phyloP scores from a whole-genome alignment of 75 land plant species.

The Ceratopteris richardii region DNA sequence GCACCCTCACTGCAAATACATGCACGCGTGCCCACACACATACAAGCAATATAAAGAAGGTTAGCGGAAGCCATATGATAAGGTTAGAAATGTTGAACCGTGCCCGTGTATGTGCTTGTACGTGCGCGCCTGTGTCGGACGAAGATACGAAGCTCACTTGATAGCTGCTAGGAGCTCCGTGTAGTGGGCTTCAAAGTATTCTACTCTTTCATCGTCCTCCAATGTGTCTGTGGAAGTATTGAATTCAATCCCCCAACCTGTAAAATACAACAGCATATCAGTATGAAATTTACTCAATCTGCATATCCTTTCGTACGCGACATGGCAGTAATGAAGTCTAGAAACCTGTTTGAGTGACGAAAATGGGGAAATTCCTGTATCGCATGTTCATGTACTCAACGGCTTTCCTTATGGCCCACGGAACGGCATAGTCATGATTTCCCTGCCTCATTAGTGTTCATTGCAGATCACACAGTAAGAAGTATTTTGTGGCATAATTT shows the following conservation, averaged over 20 bases:
- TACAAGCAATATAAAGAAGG: neutral
- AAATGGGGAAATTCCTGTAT: conserved; percentile 22
- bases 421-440: conserved; percentile 8
- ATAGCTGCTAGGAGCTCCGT: neutral
- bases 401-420: conserved; percentile 14
- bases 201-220: conserved; percentile 1
- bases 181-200: conserved; percentile 1
- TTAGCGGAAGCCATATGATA: neutral
- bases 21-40: too few relatives aligned
- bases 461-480: too few relatives aligned
- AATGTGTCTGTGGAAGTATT: neutral
- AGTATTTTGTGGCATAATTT: too few relatives aligned
- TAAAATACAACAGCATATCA: neutral
- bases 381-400: conserved; percentile 18
- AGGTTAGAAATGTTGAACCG: neutral
- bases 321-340: neutral
- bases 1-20: conserved; percentile 30
- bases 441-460: conserved; percentile 1
- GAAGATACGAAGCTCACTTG: neutral
- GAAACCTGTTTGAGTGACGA: conserved; percentile 11
- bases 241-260: conserved; percentile 3
- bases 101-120: neutral
- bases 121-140: neutral
- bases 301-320: neutral
- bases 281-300: neutral